Evolutionary conservation across 768 basidiomycete species (phyloP), one percentile per base, ranked within the genome.

Genomic region (Antrodiella citrinella): DNA sequence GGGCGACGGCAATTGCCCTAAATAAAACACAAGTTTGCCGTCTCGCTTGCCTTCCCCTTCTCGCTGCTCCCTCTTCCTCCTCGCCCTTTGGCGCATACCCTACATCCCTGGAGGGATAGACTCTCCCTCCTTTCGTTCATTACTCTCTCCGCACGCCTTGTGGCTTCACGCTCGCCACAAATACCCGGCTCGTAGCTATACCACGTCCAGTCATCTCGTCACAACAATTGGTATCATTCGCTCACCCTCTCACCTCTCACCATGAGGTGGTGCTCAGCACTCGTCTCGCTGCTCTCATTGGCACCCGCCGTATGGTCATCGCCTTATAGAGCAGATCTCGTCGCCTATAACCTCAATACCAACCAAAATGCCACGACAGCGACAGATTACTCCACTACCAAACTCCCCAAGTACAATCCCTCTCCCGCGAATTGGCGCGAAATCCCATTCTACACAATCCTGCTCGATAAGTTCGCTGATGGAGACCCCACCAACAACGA

Each of bases 391-490:
- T 63, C 69, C 47, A 66, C 86, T 2, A 61, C 82, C 4, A 69
- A 71, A 48, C 78, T 86, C 38, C 69, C 69, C 1, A 81, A 76
- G 7, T 93, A 94, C 66, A 86, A 80, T 0, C 74, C 78, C 0
- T 93, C 91, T 0, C 93, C 93, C 0, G 43, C 55, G 12, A 96
- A 96, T 66, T 96, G 93, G 93, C 81, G 93, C 18, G 69, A 78
- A 4, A 67, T 91, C 10, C 89, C 90, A 1, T 74, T 81, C 46
- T 92, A 92, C 62, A 88, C 85, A 40, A 59, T 91, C 59, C 82
- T 95, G 46, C 66, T 93, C 57, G 93, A 96, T 76, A 95, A 95
- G 68, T 95, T 90, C 62, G 91, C 91, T 12, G 91, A 95, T 58
- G 93, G 93, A 1, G 87, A 92, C 63, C 93, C 93, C 2, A 68